Base-by-base conservation (phyloP, 1,139 yeast species). In the Geotrichum restrictum region DNA sequence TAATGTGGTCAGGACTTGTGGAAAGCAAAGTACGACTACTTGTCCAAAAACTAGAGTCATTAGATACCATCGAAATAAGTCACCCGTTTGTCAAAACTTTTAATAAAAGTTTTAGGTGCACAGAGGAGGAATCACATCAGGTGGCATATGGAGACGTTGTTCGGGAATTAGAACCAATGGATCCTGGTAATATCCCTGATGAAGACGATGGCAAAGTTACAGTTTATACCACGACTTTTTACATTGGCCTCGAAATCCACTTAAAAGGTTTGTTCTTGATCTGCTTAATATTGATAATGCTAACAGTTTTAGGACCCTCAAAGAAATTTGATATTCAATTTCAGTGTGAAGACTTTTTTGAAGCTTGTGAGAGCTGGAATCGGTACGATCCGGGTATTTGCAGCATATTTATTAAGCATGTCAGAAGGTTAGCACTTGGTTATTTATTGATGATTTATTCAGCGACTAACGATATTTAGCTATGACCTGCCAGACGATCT, bases 1-100 rank as follows among this genome's bases (percentile, higher is more conserved):
- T 83, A 51, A 85, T 85, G 63, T 94, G 94, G 93, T 81, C 88
- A 58, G 98, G 99, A n/a, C 74, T 91, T 74, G 94, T 93, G 7
- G 98, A 93, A 68, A 84, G 96, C 62, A 88, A 85, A 68, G 69
- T 93, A 47, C 79, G 99, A 59, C 72, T 84, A 45, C 70, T 93
- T 47, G 95, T 93, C 27, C 85, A 80, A 62, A 93, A 89, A 65
- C 75, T 93, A 48, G 98, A 93, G 66, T 74, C 79, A 2, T 72
- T 82, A 10, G 83, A 81, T 3, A 95, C 95, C 0, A 80, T 94
- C 27, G 81, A 77, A 49, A 60, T 88, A 34, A 97, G 97, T 0
- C 98, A 91, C 69, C 98, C 98, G 0, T 93, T 81, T 67, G 85
- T 86, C 34, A 88, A 89, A 62, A 82, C 84, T 3, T 85, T 88